Conservation (phyloP, 1,284 basidiomycete genomes). For the Cryptococcus sp. region DNA sequence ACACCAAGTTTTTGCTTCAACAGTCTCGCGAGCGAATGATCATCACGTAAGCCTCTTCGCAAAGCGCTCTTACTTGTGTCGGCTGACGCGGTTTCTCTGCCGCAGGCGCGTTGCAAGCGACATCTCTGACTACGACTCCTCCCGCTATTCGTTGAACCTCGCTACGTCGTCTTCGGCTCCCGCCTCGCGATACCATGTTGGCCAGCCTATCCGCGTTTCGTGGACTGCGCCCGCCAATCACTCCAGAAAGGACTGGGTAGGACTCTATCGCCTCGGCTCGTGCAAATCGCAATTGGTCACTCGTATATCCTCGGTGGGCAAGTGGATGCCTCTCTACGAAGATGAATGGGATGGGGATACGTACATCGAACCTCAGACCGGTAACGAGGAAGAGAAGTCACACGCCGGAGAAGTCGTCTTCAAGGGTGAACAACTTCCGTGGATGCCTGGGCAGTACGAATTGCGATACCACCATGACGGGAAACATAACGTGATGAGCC, state of each 20-base stretch:
- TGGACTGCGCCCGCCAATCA: conserved; percentile 88
- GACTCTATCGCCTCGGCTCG: conserved; percentile 86
- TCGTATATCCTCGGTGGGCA: conserved; percentile 79
- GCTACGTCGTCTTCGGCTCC: conserved; percentile 52
- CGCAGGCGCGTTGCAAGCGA: conserved; percentile 76
- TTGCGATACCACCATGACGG: conserved; percentile 80
- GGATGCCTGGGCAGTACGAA: conserved; percentile 85
- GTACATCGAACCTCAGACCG: conserved; percentile 58
- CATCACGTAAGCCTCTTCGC: conserved; percentile 67
- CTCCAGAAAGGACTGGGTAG: conserved; percentile 96
- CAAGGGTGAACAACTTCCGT: conserved; percentile 75
- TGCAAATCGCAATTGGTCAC: conserved; percentile 82
- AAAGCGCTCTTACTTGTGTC: neutral
- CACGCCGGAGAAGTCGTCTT: conserved; percentile 71
- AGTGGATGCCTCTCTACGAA: conserved; percentile 88
- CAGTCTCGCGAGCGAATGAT: conserved; percentile 85
- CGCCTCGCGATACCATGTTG: conserved; percentile 72
- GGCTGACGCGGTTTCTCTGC: conserved; percentile 4
- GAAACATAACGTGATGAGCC: conserved; percentile 91
- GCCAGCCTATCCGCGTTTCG: conserved; percentile 79
- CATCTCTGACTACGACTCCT: conserved; percentile 72
- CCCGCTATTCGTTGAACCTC: conserved; percentile 73
- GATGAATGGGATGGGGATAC: conserved; percentile 92
- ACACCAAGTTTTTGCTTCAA: conserved; percentile 87
- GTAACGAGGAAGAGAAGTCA: conserved; percentile 50